Evolutionary conservation across 2,329 filamentous ascomycete genomes (phyloP).

Genomic region (Cladosporium oxysporum): DNA sequence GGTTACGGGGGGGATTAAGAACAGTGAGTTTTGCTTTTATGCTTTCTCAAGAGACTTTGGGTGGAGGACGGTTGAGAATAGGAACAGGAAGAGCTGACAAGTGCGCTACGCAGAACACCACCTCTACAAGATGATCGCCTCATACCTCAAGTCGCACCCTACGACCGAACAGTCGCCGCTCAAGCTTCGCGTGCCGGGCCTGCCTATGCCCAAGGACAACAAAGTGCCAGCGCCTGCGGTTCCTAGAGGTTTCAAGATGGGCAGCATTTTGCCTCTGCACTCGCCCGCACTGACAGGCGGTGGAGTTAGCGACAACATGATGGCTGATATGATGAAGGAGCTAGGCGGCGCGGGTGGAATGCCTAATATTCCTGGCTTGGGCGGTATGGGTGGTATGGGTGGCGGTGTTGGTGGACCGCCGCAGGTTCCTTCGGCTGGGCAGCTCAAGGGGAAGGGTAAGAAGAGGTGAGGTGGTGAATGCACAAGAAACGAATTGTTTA

Average conservation of each 20-base stretch:
- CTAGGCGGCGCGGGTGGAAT: slow-evolving; percentile 54
- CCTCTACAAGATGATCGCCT: slow-evolving; percentile 77
- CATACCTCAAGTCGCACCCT: slow-evolving; percentile 75
- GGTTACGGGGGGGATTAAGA: slow-evolving; percentile 58
- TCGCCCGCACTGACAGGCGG: slow-evolving; percentile 89
- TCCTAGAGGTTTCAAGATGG: slow-evolving; percentile 90
- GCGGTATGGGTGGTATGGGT: slow-evolving; percentile 31
- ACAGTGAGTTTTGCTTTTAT: slow-evolving; percentile 54
- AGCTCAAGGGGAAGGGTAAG: slow-evolving; percentile 34
- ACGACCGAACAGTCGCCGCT: slow-evolving; percentile 72
- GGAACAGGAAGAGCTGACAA: not conserved
- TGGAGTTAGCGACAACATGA: slow-evolving; percentile 88
- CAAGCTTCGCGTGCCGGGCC: slow-evolving; percentile 70
- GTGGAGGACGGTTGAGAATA: not conserved
- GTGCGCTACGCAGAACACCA: slow-evolving; percentile 68
- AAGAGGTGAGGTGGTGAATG: slow-evolving; percentile 31
- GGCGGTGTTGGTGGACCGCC: slow-evolving; percentile 19
- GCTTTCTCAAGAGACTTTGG: not conserved
- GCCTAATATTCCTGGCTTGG: slow-evolving; percentile 34
- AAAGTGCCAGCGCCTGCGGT: slow-evolving; percentile 59
- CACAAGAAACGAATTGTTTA: slow-evolving; percentile 1
- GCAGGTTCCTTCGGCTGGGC: slow-evolving; percentile 22
- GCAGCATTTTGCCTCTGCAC: slow-evolving; percentile 78
- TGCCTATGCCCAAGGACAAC: slow-evolving; percentile 65
- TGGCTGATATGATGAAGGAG: slow-evolving; percentile 96